Evolutionary conservation across 345 rosid genomes (phyloP).

Genomic region (Salix brachista): DNA sequence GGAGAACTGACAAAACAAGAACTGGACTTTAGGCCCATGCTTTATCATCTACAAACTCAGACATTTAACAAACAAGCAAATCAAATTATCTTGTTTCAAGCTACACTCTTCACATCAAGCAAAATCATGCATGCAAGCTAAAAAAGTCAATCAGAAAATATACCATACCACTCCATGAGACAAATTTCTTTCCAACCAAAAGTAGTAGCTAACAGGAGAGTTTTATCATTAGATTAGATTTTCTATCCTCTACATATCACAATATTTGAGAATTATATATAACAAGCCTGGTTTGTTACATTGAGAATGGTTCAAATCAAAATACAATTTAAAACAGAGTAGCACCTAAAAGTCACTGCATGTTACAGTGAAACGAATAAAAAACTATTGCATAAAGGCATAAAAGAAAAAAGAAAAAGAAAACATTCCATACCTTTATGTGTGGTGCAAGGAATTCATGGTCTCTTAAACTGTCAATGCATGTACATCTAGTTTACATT

Average conservation of each 20-base stretch:
- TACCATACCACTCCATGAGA: no score
- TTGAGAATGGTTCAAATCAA: background rate
- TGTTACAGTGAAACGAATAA: background rate
- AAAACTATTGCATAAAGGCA: background rate
- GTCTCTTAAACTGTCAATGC: background rate
- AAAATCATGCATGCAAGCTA: background rate
- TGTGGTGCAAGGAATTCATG: background rate
- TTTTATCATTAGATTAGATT: background rate
- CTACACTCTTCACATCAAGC: background rate
- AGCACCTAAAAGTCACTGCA: background rate
- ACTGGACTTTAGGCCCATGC: background rate
- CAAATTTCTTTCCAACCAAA: no score
- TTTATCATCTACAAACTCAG: background rate
- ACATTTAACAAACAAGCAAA: background rate
- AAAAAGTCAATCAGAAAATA: background rate
- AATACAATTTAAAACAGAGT: no score
- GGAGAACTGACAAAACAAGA: slow-evolving; percentile 47
- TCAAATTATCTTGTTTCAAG: background rate
- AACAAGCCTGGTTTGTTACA: background rate
- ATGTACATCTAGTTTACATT: background rate
- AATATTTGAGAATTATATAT: no score
- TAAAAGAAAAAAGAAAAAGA: no score
- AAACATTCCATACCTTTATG: no score
- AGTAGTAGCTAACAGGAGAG: background rate
- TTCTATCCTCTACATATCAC: no score